Base-by-base conservation (phyloP, 1,284 basidiomycete species). In the Coriolopsis trogii region DNA sequence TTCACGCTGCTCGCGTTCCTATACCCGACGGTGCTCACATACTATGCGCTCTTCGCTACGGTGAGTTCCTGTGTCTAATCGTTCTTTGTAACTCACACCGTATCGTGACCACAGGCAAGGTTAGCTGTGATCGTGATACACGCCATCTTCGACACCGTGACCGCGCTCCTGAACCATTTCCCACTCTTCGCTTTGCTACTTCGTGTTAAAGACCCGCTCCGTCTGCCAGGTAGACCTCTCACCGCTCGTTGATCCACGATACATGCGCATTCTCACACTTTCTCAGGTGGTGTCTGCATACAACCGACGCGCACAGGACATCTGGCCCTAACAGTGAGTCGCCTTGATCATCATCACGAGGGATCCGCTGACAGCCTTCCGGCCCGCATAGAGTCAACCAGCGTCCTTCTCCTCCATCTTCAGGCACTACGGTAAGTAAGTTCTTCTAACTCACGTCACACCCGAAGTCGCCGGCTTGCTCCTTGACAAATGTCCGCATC, bases 1-100 rank as follows among this genome's bases (percentile, higher is more conserved):
- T 98, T 99, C 73, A 98, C 95, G 0, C 79, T 98, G 15, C 79
- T 93, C 4, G 85, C 89, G 0, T 98, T 99, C 68, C 77, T 98
- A 4, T 88, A 93, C 50, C 96, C 97, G 1, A 98, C 97, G 0
- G 84, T 96, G 2, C 65, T 91, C 23, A 89, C 87, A 0, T 99
- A 96, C 67, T 94, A 95, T 59, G 70, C 83, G 0, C 73, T 95
- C 0, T 96, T 98, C 59, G 87, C 88, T 3, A 56, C 83, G 49
- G 91, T 94, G 51, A 67, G 84, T 55, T 16, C 25, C 50, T 5
- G 4, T 33, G 6, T 31, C 13, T 6, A 2, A 15, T n/a, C 18
- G 8, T 7, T 25, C 26, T n/a, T 30, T 24, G 26, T 24, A 15
- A 10, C 26, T 33, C 2, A 33, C 18, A 4, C 12, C n/a, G n/a